phyloP scores from a whole-genome alignment of 495 filamentous ascomycete genomes.

The Parathielavia appendiculata region DNA sequence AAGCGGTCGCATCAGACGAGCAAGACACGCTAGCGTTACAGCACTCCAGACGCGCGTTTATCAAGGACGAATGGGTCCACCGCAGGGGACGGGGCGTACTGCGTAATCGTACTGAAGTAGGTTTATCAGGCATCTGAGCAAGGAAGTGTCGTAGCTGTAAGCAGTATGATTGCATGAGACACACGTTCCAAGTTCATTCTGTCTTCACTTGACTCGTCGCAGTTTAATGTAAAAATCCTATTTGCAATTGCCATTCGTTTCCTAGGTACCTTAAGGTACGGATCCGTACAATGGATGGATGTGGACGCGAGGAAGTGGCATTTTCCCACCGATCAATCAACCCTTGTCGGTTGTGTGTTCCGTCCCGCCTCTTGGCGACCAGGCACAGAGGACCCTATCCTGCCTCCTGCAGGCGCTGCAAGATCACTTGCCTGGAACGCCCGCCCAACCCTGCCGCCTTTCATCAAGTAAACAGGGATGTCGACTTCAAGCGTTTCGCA shows the following conservation, averaged over 20 bases:
- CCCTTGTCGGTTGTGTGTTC: constrained; percentile 15
- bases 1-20: constrained; percentile 12
- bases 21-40: neutral
- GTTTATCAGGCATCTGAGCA: no score
- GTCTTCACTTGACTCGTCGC: no score
- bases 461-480: constrained; percentile 24
- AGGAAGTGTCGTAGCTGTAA: no score
- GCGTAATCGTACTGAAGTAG: no score
- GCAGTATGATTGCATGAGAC: no score
- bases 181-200: no score
- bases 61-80: neutral
- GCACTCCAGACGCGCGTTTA: constrained; percentile 17
- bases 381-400: constrained; percentile 8
- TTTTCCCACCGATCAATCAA: constrained; percentile 12
- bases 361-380: constrained; percentile 4
- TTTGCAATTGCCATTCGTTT: constrained; percentile 1
- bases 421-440: constrained; percentile 21
- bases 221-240: no score
- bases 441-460: constrained; percentile 17
- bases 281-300: no score
- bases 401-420: constrained; percentile 24
- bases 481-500: constrained; percentile 32
- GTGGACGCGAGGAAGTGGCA: neutral
- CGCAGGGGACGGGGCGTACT: no score
- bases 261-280: neutral